Evolutionary conservation across 805 yeast genomes (phyloP).

Genomic region (Komagataella mondaviorum): DNA sequence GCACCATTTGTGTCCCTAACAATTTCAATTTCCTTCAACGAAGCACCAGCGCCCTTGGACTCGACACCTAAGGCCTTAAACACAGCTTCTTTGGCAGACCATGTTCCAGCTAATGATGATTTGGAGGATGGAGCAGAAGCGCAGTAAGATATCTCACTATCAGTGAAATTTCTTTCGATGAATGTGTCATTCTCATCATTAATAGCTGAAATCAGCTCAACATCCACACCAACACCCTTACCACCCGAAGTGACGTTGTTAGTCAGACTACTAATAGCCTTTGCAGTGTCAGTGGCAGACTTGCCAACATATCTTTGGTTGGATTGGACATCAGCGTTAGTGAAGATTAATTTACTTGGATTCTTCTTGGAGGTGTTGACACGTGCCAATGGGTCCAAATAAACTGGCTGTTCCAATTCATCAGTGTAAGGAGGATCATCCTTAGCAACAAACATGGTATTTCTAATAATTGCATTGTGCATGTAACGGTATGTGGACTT

Average conservation of each 20-base stretch:
- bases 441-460: conserved; percentile 86
- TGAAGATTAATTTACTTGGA: conserved; percentile 28
- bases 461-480: conserved; percentile 88
- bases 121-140: conserved; percentile 57
- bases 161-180: conserved; percentile 84
- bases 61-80: conserved; percentile 88
- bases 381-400: conserved; percentile 92
- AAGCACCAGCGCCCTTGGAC: conserved; percentile 91
- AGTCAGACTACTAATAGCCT: conserved; percentile 44
- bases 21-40: conserved; percentile 85
- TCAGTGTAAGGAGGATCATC: conserved; percentile 86
- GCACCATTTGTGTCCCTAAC: conserved; percentile 59
- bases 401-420: conserved; percentile 79
- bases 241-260: conserved; percentile 26
- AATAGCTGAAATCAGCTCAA: conserved; percentile 72
- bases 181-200: conserved; percentile 86
- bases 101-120: conserved; percentile 91
- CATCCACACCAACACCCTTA: conserved; percentile 91
- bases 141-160: conserved; percentile 70
- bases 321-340: conserved; percentile 36
- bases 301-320: conserved; percentile 26
- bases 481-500: conserved; percentile 85
- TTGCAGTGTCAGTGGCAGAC: conserved; percentile 46
- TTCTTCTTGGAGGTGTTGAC: conserved; percentile 24
- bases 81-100: conserved; percentile 99